Base-by-base conservation (phyloP, 202 grass and related monocot genomes). In the Carex arenaria region DNA sequence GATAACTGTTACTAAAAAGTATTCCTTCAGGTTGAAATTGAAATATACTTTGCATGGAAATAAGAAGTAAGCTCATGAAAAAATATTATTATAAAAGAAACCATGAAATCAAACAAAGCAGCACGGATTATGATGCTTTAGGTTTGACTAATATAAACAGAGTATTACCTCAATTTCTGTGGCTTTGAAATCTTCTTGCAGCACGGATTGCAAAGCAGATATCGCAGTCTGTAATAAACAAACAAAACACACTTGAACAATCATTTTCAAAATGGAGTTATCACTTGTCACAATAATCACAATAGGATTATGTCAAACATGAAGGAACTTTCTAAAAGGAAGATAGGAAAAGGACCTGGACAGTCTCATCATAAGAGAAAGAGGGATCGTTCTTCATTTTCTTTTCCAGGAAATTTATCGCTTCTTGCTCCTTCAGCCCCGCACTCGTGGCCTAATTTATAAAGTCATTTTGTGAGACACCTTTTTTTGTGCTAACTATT, bases 131-230 rank as follows among this genome's bases (percentile, higher is more conserved):
- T 72, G 69, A 26, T 10, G 28, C 72, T 34, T 77, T 10, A 56
- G 26, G 13, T 15, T 57, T 59, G 28, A 59, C 7, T 12, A 10
- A 45, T 10, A 20, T 53, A 89, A 71, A 30, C 59, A 40, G 28
- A 83, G 7, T 64, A 64, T 65, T 92, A 93, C 94, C 89, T 99
- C 96, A 2, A 99, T 99, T 85, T 99, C 96, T 12, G 93, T 99
- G 67, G 96, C 96, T 87, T 99, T 99, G 82, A 99, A 99, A 96
- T 99, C 96, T 74, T 99, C 96, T 86, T 99, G 96, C 12, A 99
- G 84, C 80, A 99, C 96, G 26, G 96, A 99, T 89, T 99, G 96
- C 89, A 99, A 81, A 32, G 96, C 93, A 83, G 96, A 99, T 78
- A 99, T 96, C 11, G 96, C 91, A 87, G 94, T 99, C 96, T 96